Evolutionary conservation across 192 early-diverging fungal species (phyloP), one percentile per base, ranked within the genome.

Genomic region (Cetraspora pellucida): DNA sequence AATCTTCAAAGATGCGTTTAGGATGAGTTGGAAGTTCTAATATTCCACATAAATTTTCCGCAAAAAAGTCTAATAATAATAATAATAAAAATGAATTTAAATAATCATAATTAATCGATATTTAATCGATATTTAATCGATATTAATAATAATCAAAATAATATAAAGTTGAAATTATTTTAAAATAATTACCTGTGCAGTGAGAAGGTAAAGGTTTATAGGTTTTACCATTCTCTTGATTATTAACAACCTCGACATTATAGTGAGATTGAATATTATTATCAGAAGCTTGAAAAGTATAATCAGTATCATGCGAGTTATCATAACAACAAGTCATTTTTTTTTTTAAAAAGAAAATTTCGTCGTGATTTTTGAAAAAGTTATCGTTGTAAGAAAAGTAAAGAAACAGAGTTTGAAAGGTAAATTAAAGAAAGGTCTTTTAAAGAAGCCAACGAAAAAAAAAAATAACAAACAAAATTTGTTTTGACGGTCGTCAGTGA

Each of bases 41-140:
- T 19, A 68, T 68, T 2, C 66, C 66, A 19, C 44, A 68, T 44
- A 68, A 46, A 25, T 44, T 68, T 68, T 68, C 66, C 0, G 66
- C 66, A 3, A 68, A 25, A 16, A 68, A 68, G 46, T 47, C 66
- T 68, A 54, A 19, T 11, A 54, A 16, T 11, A 54, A 19, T 14
- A 52, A 52, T 17, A 52, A 52, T 52, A 37, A 37, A 37, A 37
- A 37, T 37, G 37, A 37, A 19, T 27, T 14, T 28, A 60, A n/a
- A n/a, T n/a, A n/a, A n/a, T n/a, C n/a, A n/a, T n/a, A n/a, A n/a
- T n/a, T n/a, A n/a, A n/a, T n/a, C n/a, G n/a, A n/a, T n/a, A n/a
- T n/a, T n/a, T n/a, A n/a, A n/a, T n/a, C n/a, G n/a, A 57, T 57
- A 23, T 23, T n/a, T 57, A 57, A 57, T n/a, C 19, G 21, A 23